Evolutionary conservation across 352 stramenopile genomes (phyloP).

Genomic region (Globisporangium camurandrum): DNA sequence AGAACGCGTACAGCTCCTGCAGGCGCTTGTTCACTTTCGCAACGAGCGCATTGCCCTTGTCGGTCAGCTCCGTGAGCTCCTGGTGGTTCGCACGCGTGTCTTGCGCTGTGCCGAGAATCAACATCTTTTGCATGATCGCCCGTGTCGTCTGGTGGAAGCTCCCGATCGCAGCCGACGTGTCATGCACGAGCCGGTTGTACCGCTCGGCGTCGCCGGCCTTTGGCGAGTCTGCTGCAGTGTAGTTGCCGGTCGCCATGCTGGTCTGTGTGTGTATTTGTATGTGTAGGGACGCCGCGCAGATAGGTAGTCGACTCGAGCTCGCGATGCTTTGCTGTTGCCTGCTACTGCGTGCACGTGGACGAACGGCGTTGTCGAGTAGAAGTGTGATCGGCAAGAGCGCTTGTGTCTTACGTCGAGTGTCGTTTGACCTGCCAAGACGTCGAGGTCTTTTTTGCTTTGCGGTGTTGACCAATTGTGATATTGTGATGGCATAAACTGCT

Average conservation of each 20-base stretch:
- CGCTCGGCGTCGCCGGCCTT: conserved; percentile 37
- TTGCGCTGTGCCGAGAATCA: conserved; percentile 45
- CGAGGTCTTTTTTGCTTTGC: conserved; percentile 9
- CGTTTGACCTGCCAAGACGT: background rate
- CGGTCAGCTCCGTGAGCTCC: conserved; percentile 49
- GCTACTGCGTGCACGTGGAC: background rate
- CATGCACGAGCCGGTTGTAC: conserved; percentile 41
- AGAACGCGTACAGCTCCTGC: conserved; percentile 30
- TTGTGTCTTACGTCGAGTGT: background rate
- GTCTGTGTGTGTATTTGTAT: background rate
- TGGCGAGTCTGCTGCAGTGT: conserved; percentile 43
- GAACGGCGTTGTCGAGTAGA: background rate
- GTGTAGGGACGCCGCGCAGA: background rate
- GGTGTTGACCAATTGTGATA: conserved; percentile 2
- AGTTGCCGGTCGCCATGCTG: conserved; percentile 20
- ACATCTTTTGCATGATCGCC: conserved; percentile 56
- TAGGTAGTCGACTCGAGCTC: too few relatives aligned
- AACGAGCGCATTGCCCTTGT: conserved; percentile 55
- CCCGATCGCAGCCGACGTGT: conserved; percentile 51
- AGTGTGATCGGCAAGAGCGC: background rate
- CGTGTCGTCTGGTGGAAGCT: conserved; percentile 55
- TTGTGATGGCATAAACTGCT: too few relatives aligned
- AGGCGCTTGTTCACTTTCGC: conserved; percentile 46
- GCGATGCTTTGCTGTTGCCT: background rate
- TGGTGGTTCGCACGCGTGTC: conserved; percentile 54